These are phyloP conservation scores for Magnusiomyces suaveolens DNA, from an alignment of 1,139 yeast genomes.

Conservation along the genomic window DNA sequence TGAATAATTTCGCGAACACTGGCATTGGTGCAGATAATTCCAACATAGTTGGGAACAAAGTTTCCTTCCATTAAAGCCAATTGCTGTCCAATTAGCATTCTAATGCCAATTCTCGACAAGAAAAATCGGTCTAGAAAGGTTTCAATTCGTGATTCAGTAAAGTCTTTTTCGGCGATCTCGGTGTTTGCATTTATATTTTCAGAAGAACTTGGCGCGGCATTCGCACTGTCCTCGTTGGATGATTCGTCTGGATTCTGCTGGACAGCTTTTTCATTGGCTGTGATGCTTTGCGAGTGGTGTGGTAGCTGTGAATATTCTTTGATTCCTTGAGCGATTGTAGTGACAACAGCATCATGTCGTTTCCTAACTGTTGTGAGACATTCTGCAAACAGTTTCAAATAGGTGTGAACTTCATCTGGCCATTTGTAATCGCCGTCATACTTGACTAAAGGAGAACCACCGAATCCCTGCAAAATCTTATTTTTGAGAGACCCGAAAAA, in stretches of 20 bases:
- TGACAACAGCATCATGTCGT: constrained; percentile 88
- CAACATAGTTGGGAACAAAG: constrained; percentile 53
- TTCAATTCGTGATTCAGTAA: constrained; percentile 45
- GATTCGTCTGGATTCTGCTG: too few species aligned
- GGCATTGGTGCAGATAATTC: constrained; percentile 73
- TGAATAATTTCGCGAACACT: constrained; percentile 69
- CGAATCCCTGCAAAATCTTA: constrained; percentile 34
- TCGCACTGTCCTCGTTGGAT: not conserved
- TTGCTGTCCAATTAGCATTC: constrained; percentile 84
- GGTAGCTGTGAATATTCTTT: constrained; percentile 47
- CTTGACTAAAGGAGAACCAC: constrained; percentile 39
- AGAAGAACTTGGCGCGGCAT: not conserved
- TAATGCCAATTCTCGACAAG: constrained; percentile 75
- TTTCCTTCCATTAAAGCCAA: constrained; percentile 62
- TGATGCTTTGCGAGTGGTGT: not conserved
- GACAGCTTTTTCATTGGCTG: too few species aligned
- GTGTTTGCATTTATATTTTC: constrained; percentile 13
- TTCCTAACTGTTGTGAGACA: constrained; percentile 61
- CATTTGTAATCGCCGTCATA: constrained; percentile 45
- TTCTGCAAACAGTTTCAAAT: constrained; percentile 57
- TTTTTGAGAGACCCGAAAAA: constrained; percentile 14
- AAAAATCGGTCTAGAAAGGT: constrained; percentile 70
- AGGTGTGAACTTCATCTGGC: constrained; percentile 70
- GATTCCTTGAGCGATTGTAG: constrained; percentile 88
- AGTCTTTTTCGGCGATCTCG: not conserved